Base-by-base conservation (phyloP, 495 filamentous ascomycete genomes). In the Pseudoneurospora amorphoporcata region DNA sequence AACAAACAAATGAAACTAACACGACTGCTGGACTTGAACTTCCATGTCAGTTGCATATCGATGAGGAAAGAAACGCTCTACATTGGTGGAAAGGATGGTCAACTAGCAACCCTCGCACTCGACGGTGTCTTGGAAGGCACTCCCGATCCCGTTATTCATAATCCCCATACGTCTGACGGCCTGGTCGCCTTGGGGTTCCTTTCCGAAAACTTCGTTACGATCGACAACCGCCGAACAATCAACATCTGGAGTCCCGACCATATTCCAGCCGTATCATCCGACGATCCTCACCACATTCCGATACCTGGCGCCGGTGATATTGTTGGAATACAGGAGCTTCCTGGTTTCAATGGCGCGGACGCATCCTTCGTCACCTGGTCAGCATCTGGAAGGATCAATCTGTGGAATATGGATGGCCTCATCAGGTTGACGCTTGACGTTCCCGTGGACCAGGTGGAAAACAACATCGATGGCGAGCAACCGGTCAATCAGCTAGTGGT, bases 341-440 rank as follows among this genome's bases (percentile, higher is more conserved):
- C 85, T 4, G 78, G 79, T 39, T 84, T 87, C 0, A 90, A 91
- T 73, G 76, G 80, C 8, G 78, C 87, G 2, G 82, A 86, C 10
- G 90, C 92, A 3, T 87, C 90, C 38, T 97, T 98, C 78, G 91
- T 92, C 75, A 97, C 94, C 0, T 98, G 93, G 92, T 92, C 94
- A 10, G 87, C 86, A 68, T 88, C 87, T 72, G 95, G 95, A 5
- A 86, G 83, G 35, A 88, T 98, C 45, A 87, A 92, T 41, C 89
- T 95, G 76, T 99, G 96, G 95, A 85, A 89, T 75, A 80, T 87
- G 8, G 87, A 91, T 16, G 96, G 95, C 45, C 84, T 86, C 58
- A 89, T 90, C 72, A 87, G 83, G 68, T 84, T 84, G 32, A 87
- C 88, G n/a, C 84, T 91, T 70, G 79, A 86, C 14, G 86, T 96